Evolutionary conservation across 2,329 filamentous ascomycete species (phyloP).

Genomic region (Xylariaceae sp.): DNA sequence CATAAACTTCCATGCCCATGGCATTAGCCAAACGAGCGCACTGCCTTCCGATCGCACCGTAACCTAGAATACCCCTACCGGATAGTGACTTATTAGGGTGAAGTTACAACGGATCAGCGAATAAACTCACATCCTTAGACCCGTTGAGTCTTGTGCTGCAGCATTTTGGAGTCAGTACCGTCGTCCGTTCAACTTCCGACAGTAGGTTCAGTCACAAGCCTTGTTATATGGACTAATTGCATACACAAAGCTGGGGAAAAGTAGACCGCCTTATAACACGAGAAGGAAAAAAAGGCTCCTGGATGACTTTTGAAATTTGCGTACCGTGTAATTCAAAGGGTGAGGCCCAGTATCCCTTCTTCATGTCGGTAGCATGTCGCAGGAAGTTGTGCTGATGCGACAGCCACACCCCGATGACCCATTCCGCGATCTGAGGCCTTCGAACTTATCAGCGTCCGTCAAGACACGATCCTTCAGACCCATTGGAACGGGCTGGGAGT

Average conservation of each 20-base stretch:
- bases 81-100: not conserved
- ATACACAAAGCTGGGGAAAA: not conserved
- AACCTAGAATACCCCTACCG: constrained; percentile 42
- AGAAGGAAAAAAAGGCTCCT: not conserved
- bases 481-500: not conserved
- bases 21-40: constrained; percentile 51
- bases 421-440: constrained; percentile 59
- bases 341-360: constrained; percentile 17
- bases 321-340: not conserved
- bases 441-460: not conserved
- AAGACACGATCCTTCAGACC: not conserved
- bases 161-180: not conserved
- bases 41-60: constrained; percentile 47
- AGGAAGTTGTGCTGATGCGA: constrained; percentile 45
- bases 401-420: constrained; percentile 55
- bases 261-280: not conserved
- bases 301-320: not conserved
- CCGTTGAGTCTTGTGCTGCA: constrained; percentile 24
- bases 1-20: constrained; percentile 66
- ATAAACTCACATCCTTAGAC: constrained; percentile 20
- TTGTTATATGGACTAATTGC: not conserved
- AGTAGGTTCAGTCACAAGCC: no score
- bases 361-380: constrained; percentile 15
- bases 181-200: no score
- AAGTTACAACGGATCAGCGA: not conserved